A percentile compares a stretch with the other conserved stretches of the same genome.
Evolutionary conservation across 2,329 filamentous ascomycete genomes (phyloP).

Genomic region (Aspergillus piperis): DNA sequence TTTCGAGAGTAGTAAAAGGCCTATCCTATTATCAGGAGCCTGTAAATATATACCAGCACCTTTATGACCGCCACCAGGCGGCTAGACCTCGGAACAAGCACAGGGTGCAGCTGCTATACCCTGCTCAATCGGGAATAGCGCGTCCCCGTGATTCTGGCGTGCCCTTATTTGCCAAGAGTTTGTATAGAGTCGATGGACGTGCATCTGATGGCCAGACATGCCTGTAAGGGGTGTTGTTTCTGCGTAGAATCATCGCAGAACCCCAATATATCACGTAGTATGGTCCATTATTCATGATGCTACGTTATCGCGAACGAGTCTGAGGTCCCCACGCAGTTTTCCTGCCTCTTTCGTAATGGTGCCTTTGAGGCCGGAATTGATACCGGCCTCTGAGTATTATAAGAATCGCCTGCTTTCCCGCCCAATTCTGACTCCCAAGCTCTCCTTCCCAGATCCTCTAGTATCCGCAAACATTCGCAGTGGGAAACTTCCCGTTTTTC

Average conservation of each 20-base stretch:
- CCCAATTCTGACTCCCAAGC: slow-evolving; percentile 24
- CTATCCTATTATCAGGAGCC: background rate
- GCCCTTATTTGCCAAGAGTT: slow-evolving; percentile 29
- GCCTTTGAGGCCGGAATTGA: slow-evolving; percentile 47
- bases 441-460: slow-evolving; percentile 15
- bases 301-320: slow-evolving; percentile 13
- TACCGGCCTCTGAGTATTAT: slow-evolving; percentile 49
- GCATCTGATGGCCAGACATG: slow-evolving; percentile 13
- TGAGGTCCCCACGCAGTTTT: slow-evolving; percentile 29
- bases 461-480: slow-evolving; percentile 9
- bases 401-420: slow-evolving; percentile 40
- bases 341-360: slow-evolving; percentile 41
- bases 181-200: slow-evolving; percentile 29
- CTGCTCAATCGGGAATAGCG: slow-evolving; percentile 28
- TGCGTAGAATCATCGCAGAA: background rate
- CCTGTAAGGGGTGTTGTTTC: background rate
- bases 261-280: slow-evolving; percentile 10
- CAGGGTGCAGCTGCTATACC: background rate
- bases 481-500: slow-evolving; percentile 14
- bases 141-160: slow-evolving; percentile 31
- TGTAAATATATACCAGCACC: background rate
- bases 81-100: background rate
- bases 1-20: background rate
- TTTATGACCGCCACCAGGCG: background rate
- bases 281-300: background rate